phyloP scores from a whole-genome alignment of 208 protist genomes.

The Zelonia costaricensis region DNA sequence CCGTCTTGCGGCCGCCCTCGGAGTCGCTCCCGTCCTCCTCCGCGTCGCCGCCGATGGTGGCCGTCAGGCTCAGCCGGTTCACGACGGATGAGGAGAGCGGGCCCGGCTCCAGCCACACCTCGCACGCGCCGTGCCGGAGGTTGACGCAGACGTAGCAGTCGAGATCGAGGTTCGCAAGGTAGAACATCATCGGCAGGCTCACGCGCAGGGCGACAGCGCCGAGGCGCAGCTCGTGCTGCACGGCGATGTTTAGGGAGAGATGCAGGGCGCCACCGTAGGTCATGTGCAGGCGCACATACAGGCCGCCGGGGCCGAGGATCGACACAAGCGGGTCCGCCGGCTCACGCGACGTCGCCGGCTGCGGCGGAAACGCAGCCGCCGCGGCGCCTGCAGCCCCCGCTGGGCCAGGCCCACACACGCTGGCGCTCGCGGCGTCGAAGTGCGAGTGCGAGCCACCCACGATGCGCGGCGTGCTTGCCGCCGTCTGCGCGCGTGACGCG shows the following conservation, averaged over 20 bases:
- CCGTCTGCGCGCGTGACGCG: constrained; percentile 6
- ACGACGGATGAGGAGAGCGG: constrained; percentile 64
- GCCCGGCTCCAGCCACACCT: constrained; percentile 73
- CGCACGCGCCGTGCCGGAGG: constrained; percentile 48
- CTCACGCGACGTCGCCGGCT: no score
- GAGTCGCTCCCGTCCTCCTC: constrained; percentile 12
- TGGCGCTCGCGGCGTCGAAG: not conserved
- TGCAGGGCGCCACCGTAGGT: constrained; percentile 83
- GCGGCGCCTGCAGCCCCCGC: no score
- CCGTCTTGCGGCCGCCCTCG: not conserved
- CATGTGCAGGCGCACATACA: constrained; percentile 75
- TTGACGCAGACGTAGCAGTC: constrained; percentile 83
- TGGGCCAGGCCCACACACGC: no score
- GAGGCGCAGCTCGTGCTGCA: constrained; percentile 58
- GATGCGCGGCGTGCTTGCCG: constrained; percentile 4
- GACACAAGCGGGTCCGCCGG: constrained; percentile 38
- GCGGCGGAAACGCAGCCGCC: constrained; percentile 11
- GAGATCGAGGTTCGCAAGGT: constrained; percentile 68
- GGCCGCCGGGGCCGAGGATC: constrained; percentile 51
- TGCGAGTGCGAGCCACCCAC: not conserved
- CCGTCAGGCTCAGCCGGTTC: constrained; percentile 62
- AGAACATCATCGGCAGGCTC: constrained; percentile 60
- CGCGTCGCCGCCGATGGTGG: constrained; percentile 51
- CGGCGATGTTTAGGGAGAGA: constrained; percentile 42
- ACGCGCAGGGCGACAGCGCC: constrained; percentile 50